A percentile compares a stretch with the other conserved stretches of the same genome.
These are phyloP conservation scores for Fomitopsis pulvina DNA, from an alignment of 768 basidiomycete genomes.

Conservation along the genomic window DNA sequence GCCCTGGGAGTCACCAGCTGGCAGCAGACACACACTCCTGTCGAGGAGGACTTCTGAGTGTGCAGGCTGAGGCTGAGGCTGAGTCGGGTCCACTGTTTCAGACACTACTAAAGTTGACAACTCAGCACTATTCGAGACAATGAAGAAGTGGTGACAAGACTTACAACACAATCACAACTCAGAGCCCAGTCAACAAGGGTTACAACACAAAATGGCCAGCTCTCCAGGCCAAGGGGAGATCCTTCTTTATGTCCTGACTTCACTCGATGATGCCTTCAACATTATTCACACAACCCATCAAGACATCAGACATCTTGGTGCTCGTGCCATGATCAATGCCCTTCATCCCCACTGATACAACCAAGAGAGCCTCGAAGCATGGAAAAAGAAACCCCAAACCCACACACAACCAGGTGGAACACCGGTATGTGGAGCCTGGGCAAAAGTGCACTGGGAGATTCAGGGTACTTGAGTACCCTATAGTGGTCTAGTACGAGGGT, in stretches of 20 bases:
- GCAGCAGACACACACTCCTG: slow-evolving; percentile 17
- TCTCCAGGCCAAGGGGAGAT: background rate
- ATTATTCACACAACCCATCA: slow-evolving; percentile 12
- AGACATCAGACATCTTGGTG: slow-evolving; percentile 16
- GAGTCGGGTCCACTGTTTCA: slow-evolving; percentile 11
- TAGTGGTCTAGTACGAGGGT: too few relatives aligned
- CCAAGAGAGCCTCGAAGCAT: too few relatives aligned
- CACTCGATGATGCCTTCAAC: background rate
- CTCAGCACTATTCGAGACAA: background rate
- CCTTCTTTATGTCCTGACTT: background rate
- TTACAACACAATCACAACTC: background rate
- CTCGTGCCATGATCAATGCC: slow-evolving; percentile 8
- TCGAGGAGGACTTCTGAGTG: slow-evolving; percentile 8
- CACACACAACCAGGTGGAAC: too few relatives aligned
- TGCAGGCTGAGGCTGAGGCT: slow-evolving; percentile 11
- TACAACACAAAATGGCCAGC: background rate
- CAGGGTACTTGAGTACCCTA: too few relatives aligned
- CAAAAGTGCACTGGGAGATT: too few relatives aligned
- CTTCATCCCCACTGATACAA: slow-evolving; percentile 10
- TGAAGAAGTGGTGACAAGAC: background rate
- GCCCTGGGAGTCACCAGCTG: slow-evolving; percentile 9
- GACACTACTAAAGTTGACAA: background rate
- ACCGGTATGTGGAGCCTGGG: too few relatives aligned
- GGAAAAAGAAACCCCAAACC: too few relatives aligned
- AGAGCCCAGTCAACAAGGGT: background rate